Percentiles rank a stretch among this genome's conserved stretches.
Conservation (phyloP, 257 asterid genomes). For the Nyctanthes arbortristis region DNA sequence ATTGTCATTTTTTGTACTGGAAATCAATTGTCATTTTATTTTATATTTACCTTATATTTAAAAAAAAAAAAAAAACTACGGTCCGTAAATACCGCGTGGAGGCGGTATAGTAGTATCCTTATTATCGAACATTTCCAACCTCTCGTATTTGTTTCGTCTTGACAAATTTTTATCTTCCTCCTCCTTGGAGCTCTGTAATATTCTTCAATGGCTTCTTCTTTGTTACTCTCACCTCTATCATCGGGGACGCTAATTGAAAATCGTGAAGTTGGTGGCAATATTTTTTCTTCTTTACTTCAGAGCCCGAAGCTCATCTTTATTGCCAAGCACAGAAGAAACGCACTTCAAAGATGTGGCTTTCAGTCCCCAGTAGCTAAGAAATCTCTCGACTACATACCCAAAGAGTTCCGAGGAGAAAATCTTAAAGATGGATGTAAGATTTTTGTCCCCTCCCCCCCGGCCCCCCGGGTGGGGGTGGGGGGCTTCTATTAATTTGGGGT, state of each 20-base stretch:
- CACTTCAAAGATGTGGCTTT: slow-evolving; percentile 48
- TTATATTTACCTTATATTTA: too few species aligned
- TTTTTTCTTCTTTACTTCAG: slow-evolving; percentile 39
- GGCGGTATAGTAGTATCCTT: too few species aligned
- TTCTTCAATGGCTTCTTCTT: slow-evolving; percentile 62
- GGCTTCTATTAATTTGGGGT: not conserved
- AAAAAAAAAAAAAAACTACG: too few species aligned
- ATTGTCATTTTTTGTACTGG: too few species aligned
- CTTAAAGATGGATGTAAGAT: slow-evolving; percentile 84
- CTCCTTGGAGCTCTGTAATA: slow-evolving; percentile 3
- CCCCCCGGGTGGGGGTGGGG: too few species aligned
- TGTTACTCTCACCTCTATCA: slow-evolving; percentile 53
- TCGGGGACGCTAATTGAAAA: slow-evolving; percentile 38
- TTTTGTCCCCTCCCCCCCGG: too few species aligned
- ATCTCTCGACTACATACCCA: slow-evolving; percentile 73
- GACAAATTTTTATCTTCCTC: not conserved
- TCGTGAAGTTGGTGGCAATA: slow-evolving; percentile 33
- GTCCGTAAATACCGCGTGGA: too few species aligned
- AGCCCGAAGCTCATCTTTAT: slow-evolving; percentile 46
- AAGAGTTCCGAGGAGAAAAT: slow-evolving; percentile 78
- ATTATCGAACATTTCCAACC: too few species aligned
- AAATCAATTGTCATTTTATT: too few species aligned
- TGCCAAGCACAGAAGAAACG: slow-evolving; percentile 33
- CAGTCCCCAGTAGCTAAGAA: slow-evolving; percentile 51
- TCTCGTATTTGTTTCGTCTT: not conserved